phyloP scores from a whole-genome alignment of 2,329 filamentous ascomycete genomes.

The Amylocarpus encephaloides region DNA sequence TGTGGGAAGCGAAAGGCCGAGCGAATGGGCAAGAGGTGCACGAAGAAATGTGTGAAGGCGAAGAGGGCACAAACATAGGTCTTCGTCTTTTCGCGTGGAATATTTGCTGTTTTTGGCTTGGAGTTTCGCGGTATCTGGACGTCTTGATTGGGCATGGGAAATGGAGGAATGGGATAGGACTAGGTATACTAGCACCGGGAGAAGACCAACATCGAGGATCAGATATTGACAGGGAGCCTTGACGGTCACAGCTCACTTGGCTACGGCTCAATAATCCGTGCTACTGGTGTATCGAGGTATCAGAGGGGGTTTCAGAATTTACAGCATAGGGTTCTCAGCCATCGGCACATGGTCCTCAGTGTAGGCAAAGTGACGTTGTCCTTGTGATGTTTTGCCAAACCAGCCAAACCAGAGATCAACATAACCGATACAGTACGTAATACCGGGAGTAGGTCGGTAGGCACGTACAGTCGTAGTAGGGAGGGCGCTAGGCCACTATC shows the following conservation, averaged over 20 bases:
- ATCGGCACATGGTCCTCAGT: too few species aligned
- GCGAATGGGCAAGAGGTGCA: constrained; percentile 10
- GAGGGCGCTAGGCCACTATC: constrained; percentile 5
- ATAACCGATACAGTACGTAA: too few species aligned
- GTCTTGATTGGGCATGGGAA: not conserved
- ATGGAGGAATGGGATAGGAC: not conserved
- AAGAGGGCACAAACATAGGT: not conserved
- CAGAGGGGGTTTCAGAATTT: constrained; percentile 7
- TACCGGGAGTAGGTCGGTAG: too few species aligned
- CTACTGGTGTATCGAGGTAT: constrained; percentile 8
- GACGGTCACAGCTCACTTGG: too few species aligned
- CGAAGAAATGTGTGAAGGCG: constrained; percentile 3
- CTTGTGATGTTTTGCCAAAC: too few species aligned
- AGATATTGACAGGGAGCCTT: too few species aligned
- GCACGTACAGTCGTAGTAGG: too few species aligned
- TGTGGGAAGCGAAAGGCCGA: constrained; percentile 11
- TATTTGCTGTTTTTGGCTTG: constrained; percentile 6
- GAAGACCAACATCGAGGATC: not conserved
- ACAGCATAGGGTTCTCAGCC: constrained; percentile 10
- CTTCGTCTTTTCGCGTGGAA: too few species aligned
- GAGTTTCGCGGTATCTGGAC: constrained; percentile 5
- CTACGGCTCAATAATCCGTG: not conserved
- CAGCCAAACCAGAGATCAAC: not conserved
- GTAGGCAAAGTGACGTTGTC: too few species aligned
- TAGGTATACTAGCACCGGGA: constrained; percentile 1